Evolutionary conservation across 331 rosid genomes (phyloP).

Genomic region (Cydonia oblonga): DNA sequence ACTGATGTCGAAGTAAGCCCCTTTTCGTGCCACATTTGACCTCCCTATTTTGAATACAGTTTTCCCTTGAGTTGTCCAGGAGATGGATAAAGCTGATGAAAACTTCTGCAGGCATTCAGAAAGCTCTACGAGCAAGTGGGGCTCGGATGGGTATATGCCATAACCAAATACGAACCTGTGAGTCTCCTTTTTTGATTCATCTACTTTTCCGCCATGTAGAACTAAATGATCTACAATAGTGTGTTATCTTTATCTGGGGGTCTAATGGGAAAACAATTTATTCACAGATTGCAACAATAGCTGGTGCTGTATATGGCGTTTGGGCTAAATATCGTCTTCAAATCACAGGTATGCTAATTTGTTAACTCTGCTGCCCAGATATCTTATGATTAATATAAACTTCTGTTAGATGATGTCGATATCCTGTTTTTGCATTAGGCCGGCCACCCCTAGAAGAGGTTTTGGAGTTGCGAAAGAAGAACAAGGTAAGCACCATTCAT

Average conservation of each 20-base stretch:
- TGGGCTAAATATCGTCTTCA: constrained; percentile 94
- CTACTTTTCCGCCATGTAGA: neutral
- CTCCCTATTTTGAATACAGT: neutral
- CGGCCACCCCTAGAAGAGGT: constrained; percentile 70
- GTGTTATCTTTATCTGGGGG: neutral
- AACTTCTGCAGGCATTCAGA: constrained; percentile 60
- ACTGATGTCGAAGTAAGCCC: constrained; percentile 71
- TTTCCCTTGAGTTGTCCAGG: neutral
- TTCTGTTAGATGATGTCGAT: neutral
- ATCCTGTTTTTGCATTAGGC: constrained; percentile 33
- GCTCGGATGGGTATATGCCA: constrained; percentile 90
- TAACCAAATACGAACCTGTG: constrained; percentile 77
- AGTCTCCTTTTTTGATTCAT: constrained; percentile 13
- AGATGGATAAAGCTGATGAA: constrained; percentile 6
- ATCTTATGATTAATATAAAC: neutral
- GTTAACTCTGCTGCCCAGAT: neutral
- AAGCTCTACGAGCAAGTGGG: constrained; percentile 72
- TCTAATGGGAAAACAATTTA: neutral
- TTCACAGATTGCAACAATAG: constrained; percentile 49
- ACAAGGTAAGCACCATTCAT: constrained; percentile 32
- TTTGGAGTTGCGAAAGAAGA: constrained; percentile 49
- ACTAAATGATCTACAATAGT: neutral
- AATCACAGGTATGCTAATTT: constrained; percentile 48
- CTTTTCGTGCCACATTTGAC: constrained; percentile 8
- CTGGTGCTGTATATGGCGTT: constrained; percentile 52